Percentiles rank a stretch among this genome's conserved stretches.
Evolutionary conservation across 2,329 filamentous ascomycete genomes (phyloP).

Genomic region (Daldinia eschscholtzii): DNA sequence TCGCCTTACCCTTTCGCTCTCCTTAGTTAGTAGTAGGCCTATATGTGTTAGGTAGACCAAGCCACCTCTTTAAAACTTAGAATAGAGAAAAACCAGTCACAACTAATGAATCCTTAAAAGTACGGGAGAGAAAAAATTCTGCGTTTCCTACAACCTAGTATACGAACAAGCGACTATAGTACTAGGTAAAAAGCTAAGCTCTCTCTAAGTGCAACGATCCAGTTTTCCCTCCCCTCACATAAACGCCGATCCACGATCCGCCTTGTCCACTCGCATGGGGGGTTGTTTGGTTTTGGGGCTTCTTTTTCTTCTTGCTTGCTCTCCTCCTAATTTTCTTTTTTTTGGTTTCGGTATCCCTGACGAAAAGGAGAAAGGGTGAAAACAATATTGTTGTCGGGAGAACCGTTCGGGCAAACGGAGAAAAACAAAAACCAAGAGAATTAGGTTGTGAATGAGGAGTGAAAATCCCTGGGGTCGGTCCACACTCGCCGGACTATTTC

Average conservation of each 20-base stretch:
- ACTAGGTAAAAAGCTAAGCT: constrained; percentile 16
- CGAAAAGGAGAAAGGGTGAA: neutral
- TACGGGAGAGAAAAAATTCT: constrained; percentile 15
- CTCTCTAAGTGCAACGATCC: constrained; percentile 19
- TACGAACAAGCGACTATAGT: constrained; percentile 27
- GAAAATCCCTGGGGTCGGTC: neutral
- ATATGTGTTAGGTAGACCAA: neutral
- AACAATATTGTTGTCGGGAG: neutral
- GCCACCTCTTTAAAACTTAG: neutral
- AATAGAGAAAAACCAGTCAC: neutral
- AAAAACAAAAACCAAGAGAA: constrained; percentile 6
- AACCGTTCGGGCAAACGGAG: neutral
- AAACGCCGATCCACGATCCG: constrained; percentile 36
- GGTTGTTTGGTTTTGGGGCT: constrained; percentile 1
- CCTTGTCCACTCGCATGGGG: constrained; percentile 14
- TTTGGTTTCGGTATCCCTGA: neutral
- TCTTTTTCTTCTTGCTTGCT: constrained; percentile 14
- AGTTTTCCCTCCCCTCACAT: constrained; percentile 23
- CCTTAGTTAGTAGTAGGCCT: neutral
- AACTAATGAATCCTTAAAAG: neutral
- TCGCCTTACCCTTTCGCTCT: neutral
- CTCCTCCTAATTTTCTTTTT: no score
- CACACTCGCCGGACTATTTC: neutral
- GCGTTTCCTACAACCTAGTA: constrained; percentile 37
- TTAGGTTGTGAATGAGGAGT: neutral